phyloP scores from a whole-genome alignment of 352 stramenopile genomes.

The Saprolegnia parasitica region DNA sequence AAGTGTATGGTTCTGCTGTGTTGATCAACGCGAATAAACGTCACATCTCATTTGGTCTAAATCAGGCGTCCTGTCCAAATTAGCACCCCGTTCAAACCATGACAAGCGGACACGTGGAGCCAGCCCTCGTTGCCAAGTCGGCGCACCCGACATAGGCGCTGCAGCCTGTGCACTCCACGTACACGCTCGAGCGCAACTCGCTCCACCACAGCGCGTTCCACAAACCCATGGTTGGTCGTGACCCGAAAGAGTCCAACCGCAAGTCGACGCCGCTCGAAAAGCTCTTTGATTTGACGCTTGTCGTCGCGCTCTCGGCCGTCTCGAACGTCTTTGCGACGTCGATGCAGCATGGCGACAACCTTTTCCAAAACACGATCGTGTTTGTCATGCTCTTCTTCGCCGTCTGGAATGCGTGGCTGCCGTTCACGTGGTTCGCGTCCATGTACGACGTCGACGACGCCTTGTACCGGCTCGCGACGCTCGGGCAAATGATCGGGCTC shows the following conservation, averaged over 20 bases:
- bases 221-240: not conserved
- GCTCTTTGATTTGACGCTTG: slow-evolving; percentile 24
- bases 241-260: slow-evolving; percentile 13
- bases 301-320: slow-evolving; percentile 25
- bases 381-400: slow-evolving; percentile 26
- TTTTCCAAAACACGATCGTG: not conserved
- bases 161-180: too few relatives aligned
- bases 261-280: slow-evolving; percentile 25
- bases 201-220: not conserved
- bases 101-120: too few relatives aligned
- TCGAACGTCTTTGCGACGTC: slow-evolving; percentile 10
- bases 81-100: too few relatives aligned
- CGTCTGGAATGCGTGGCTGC: slow-evolving; percentile 27
- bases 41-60: too few relatives aligned
- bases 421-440: slow-evolving; percentile 23
- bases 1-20: too few relatives aligned
- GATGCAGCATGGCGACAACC: slow-evolving; percentile 4
- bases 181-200: too few relatives aligned
- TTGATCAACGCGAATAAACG: too few relatives aligned
- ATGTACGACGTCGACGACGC: slow-evolving; percentile 27
- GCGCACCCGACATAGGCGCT: too few relatives aligned
- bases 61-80: too few relatives aligned
- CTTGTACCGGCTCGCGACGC: slow-evolving; percentile 13
- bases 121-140: too few relatives aligned
- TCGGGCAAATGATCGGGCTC: slow-evolving; percentile 28